phyloP scores from a whole-genome alignment of 192 early-diverging fungal genomes.

The Coemansia sp. region DNA sequence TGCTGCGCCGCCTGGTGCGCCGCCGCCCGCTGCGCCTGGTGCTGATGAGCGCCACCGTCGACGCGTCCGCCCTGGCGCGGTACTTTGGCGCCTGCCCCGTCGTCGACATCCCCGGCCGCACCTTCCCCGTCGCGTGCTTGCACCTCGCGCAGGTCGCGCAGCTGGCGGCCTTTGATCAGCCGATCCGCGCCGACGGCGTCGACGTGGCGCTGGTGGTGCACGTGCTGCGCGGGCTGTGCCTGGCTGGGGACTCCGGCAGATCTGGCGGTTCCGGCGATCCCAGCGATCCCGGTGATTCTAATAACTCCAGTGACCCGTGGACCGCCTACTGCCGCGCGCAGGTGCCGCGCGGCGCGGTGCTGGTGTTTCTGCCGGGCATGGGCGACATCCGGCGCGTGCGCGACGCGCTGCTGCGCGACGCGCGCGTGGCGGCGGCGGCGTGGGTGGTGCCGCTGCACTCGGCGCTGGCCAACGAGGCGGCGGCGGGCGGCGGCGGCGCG shows the following conservation, averaged over 20 bases:
- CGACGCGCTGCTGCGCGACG: constrained; percentile 41
- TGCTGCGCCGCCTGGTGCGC: constrained; percentile 64
- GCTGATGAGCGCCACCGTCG: constrained; percentile 88
- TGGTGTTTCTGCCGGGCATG: constrained; percentile 70
- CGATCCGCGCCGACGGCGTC: constrained; percentile 48
- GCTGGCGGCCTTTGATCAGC: constrained; percentile 6
- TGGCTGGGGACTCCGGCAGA: neutral
- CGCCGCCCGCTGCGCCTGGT: constrained; percentile 61
- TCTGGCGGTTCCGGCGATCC: constrained; percentile 29
- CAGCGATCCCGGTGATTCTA: too few relatives aligned
- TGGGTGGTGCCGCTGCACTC: constrained; percentile 62
- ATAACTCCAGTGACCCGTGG: constrained; percentile 14
- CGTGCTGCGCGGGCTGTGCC: constrained; percentile 51
- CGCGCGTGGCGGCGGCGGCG: neutral
- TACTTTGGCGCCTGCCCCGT: constrained; percentile 70
- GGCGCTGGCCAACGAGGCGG: constrained; percentile 27
- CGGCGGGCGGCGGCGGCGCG: neutral
- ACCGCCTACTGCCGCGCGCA: neutral
- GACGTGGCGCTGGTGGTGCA: constrained; percentile 60
- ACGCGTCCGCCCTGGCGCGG: constrained; percentile 67
- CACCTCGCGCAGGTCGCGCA: constrained; percentile 34
- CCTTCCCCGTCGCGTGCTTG: constrained; percentile 58
- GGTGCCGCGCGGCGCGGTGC: constrained; percentile 51
- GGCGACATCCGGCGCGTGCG: constrained; percentile 68
- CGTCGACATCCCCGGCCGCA: constrained; percentile 66